Conservation (phyloP, 768 basidiomycete species). For the Leccinum incarnatum region DNA sequence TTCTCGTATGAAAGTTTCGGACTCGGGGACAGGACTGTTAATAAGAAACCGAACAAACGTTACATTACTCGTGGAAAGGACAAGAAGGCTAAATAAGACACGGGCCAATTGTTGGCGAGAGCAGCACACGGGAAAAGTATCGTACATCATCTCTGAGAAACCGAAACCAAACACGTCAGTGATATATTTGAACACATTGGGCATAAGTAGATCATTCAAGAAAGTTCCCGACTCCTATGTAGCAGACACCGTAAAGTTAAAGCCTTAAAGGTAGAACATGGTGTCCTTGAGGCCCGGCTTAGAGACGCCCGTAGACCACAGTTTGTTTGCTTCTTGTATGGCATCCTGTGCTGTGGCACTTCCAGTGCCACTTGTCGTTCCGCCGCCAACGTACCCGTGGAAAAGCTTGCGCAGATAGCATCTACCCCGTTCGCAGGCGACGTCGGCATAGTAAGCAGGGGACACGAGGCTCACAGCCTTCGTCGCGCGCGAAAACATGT, state of each 20-base stretch:
- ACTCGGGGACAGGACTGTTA: background rate
- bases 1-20: background rate
- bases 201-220: background rate
- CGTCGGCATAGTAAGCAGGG: conserved; percentile 43
- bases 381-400: conserved; percentile 31
- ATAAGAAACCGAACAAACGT: background rate
- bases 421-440: conserved; percentile 53
- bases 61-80: background rate
- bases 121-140: background rate
- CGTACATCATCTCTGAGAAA: background rate
- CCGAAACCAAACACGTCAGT: conserved; percentile 1
- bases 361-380: conserved; percentile 30
- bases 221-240: background rate
- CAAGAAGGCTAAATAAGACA: background rate
- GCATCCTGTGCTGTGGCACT: conserved; percentile 49
- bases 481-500: conserved; percentile 60
- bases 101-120: background rate
- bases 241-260: conserved; percentile 25
- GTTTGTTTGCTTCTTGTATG: conserved; percentile 46
- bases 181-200: background rate
- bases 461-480: conserved; percentile 40
- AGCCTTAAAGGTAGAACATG: conserved; percentile 63
- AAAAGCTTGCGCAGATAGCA: conserved; percentile 52
- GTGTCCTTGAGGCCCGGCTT: conserved; percentile 54
- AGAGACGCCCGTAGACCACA: conserved; percentile 59